A percentile compares a stretch with the other conserved stretches of the same genome.
Conservation (phyloP, 2,329 filamentous ascomycete genomes). For the Hymenoscyphus fraxineus region DNA sequence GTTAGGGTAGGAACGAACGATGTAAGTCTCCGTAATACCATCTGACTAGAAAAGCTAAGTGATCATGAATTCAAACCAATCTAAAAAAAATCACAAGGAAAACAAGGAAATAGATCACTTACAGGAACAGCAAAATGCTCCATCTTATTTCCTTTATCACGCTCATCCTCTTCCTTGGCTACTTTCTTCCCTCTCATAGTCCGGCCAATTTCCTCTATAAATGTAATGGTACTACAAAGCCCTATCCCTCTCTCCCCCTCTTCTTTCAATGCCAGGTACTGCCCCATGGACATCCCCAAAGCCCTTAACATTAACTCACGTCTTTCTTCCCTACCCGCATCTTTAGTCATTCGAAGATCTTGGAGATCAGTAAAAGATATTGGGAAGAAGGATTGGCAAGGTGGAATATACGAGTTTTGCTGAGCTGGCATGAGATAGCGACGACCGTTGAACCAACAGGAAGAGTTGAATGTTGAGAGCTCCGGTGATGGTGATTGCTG, state of each 20-base stretch:
- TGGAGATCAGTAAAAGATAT: constrained; percentile 17
- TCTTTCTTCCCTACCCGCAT: constrained; percentile 3
- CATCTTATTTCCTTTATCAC: not conserved
- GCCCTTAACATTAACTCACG: constrained; percentile 11
- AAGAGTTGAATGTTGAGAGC: constrained; percentile 15
- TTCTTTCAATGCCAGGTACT: constrained; percentile 17
- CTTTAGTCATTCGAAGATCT: not conserved
- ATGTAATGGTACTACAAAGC: constrained; percentile 12
- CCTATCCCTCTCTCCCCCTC: constrained; percentile 9
- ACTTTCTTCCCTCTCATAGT: constrained; percentile 3
- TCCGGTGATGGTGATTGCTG: not conserved
- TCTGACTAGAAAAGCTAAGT: constrained; percentile 25
- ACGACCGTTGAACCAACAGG: constrained; percentile 27
- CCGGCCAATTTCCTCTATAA: constrained; percentile 19
- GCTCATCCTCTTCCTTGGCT: not conserved
- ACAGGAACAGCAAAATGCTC: not conserved
- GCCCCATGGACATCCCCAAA: constrained; percentile 9
- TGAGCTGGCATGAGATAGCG: constrained; percentile 16
- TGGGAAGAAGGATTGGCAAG: constrained; percentile 23
- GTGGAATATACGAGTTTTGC: constrained; percentile 17
- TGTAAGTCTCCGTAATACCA: constrained; percentile 25
- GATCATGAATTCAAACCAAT: not conserved
- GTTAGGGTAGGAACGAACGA: constrained; percentile 16
- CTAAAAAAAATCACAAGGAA: not conserved
- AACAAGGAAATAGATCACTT: not conserved